Base-by-base conservation (phyloP, 768 basidiomycete species). In the Sistotremastrum niveocremeum region DNA sequence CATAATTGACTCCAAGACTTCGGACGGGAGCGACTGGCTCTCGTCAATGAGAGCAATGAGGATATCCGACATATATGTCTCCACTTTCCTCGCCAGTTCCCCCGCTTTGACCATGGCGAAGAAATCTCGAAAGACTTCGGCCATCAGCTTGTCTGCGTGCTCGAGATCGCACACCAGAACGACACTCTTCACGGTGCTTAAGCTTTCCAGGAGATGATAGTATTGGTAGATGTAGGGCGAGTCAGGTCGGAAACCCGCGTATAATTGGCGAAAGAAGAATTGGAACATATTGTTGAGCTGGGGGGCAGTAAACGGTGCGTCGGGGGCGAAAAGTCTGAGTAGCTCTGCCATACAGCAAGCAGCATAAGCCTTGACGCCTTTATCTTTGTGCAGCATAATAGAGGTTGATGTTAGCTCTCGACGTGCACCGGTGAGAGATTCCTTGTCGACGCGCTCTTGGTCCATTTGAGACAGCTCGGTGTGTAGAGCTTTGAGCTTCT, bases 241-340 rank as follows among this genome's bases (percentile, higher is more conserved):
- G 46, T 93, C 86, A 0, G 79, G 66, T 51, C 81, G 82, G 56
- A 90, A 77, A 1, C 81, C 81, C 1, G 69, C 70, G 2, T 72
- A 66, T 47, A 99, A 79, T 60, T 95, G 94, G 34, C 78, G 70
- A 59, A 90, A 80, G 73, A 98, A 88, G 71, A 99, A 98, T 55
- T 90, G 79, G 64, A 99, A 99, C 59, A 98, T 93, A 62, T 95
- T 90, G 68, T 86, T 73, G 34, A 98, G 77, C 60, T 97, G 87
- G 41, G 72, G 64, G 42, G 82, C 79, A 9, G 82, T 93, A 60
- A 94, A 98, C 8, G 95, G 95, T 28, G 95, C 93, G 61, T 98
- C 90, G 1, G 95, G 95, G 1, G 95, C 95, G 60, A 89, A 97
- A 36, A 98, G 74, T 38, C 90, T 68, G 49, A 99, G 78, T 45